Evolutionary conservation across 192 early-diverging fungal genomes (phyloP).

Genomic region (Coemansia sp.): DNA sequence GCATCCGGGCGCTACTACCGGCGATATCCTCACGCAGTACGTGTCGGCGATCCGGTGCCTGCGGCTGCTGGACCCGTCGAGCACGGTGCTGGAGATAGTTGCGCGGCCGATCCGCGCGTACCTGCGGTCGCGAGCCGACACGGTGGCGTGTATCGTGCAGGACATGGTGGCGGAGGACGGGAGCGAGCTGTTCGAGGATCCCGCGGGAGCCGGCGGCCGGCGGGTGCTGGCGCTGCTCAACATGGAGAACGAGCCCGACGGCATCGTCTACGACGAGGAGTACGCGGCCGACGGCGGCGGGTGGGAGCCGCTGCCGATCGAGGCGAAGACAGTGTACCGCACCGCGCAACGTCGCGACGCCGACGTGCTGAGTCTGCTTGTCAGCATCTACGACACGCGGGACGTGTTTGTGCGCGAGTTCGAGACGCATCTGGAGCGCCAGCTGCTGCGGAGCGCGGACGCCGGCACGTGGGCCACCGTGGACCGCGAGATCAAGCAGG

Average conservation of each 20-base stretch:
- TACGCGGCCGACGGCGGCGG: constrained; percentile 31
- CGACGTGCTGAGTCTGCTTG: constrained; percentile 69
- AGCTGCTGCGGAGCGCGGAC: constrained; percentile 41
- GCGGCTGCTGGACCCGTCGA: constrained; percentile 66
- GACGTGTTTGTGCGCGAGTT: constrained; percentile 74
- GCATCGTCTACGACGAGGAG: constrained; percentile 58
- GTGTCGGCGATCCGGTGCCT: constrained; percentile 70
- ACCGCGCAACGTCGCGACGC: constrained; percentile 39
- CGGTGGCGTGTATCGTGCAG: constrained; percentile 66
- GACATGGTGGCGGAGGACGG: constrained; percentile 64
- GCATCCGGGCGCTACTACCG: constrained; percentile 72
- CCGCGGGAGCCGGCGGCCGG: constrained; percentile 11
- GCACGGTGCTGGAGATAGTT: constrained; percentile 64
- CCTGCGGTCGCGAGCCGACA: constrained; percentile 63
- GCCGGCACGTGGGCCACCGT: constrained; percentile 51
- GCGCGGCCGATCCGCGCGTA: constrained; percentile 62
- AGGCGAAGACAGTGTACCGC: constrained; percentile 46
- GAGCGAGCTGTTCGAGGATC: constrained; percentile 57
- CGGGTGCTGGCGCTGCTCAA: constrained; percentile 1
- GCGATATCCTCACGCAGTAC: constrained; percentile 69
- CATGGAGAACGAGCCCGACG: constrained; percentile 24
- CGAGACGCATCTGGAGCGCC: constrained; percentile 58
- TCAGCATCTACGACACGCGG: constrained; percentile 68
- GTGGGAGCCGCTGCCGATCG: constrained; percentile 67
- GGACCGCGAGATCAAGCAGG: constrained; percentile 62